Percentiles rank a stretch among this genome's conserved stretches.
phyloP scores from a whole-genome alignment of 148 eudicot species.

The Cornus suecica region DNA sequence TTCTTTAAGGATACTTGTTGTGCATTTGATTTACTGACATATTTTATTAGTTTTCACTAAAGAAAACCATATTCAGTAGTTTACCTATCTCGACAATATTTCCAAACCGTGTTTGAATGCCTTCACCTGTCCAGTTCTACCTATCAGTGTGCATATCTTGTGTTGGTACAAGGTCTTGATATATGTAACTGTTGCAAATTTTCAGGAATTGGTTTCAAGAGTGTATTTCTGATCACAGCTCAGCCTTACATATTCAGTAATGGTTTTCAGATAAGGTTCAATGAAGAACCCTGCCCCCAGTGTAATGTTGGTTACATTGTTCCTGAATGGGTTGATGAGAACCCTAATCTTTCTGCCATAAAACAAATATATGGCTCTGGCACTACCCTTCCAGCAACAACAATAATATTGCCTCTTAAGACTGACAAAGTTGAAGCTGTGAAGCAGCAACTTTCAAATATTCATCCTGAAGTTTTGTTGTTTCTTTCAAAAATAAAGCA shows the following conservation, averaged over 20 bases:
- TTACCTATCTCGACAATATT: no score
- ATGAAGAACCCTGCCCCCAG: no score
- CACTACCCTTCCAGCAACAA: conserved; percentile 51
- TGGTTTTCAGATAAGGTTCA: no score
- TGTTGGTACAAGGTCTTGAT: not conserved
- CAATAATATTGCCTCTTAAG: conserved; percentile 63
- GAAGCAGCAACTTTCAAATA: conserved; percentile 59
- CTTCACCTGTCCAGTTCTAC: not conserved
- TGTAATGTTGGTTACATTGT: no score
- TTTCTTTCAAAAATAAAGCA: conserved; percentile 62
- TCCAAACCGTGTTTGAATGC: not conserved
- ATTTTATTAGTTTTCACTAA: not conserved
- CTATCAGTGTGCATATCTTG: not conserved
- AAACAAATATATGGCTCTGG: no score
- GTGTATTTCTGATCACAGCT: conserved; percentile 54
- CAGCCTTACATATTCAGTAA: conserved; percentile 31
- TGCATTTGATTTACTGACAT: no score
- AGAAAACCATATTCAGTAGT: not conserved
- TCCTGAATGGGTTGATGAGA: no score
- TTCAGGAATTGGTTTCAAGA: no score
- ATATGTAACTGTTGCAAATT: conserved; percentile 44
- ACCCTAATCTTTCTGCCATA: no score
- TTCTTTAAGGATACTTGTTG: no score
- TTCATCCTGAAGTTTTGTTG: conserved; percentile 72
- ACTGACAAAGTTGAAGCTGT: conserved; percentile 53